phyloP scores from a whole-genome alignment of 2,329 filamentous ascomycete species.

The Fusarium napiforme region DNA sequence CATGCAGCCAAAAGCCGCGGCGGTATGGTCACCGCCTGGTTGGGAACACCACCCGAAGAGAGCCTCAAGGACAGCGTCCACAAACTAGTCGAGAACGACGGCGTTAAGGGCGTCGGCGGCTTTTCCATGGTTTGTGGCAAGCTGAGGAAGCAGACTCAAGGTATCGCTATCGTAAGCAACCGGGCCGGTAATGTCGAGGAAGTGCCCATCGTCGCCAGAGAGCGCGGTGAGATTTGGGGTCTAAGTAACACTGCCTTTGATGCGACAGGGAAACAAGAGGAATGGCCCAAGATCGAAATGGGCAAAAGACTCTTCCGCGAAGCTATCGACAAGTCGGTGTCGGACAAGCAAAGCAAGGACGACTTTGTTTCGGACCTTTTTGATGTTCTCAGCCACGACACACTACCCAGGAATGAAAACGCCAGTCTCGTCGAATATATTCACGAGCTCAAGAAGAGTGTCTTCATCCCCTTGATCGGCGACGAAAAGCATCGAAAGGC shows the following conservation, averaged over 20 bases:
- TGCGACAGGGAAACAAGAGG: constrained; percentile 51
- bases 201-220: constrained; percentile 68
- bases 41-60: constrained; percentile 61
- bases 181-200: constrained; percentile 62
- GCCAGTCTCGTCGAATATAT: constrained; percentile 66
- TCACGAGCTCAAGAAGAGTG: constrained; percentile 65
- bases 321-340: constrained; percentile 54
- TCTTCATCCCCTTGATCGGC: constrained; percentile 71
- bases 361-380: constrained; percentile 64
- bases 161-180: constrained; percentile 72
- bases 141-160: constrained; percentile 60
- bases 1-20: constrained; percentile 68
- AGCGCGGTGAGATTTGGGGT: constrained; percentile 64
- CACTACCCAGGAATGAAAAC: constrained; percentile 57
- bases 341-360: constrained; percentile 55
- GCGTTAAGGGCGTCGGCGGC: constrained; percentile 71
- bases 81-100: constrained; percentile 61
- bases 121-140: constrained; percentile 75
- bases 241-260: constrained; percentile 72
- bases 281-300: constrained; percentile 70
- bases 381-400: constrained; percentile 66
- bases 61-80: constrained; percentile 62
- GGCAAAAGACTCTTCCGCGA: constrained; percentile 61
- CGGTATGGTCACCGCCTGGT: constrained; percentile 72
- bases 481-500: constrained; percentile 57